Evolutionary conservation across 768 basidiomycete genomes (phyloP).

Genomic region (Calocybe cyanea): DNA sequence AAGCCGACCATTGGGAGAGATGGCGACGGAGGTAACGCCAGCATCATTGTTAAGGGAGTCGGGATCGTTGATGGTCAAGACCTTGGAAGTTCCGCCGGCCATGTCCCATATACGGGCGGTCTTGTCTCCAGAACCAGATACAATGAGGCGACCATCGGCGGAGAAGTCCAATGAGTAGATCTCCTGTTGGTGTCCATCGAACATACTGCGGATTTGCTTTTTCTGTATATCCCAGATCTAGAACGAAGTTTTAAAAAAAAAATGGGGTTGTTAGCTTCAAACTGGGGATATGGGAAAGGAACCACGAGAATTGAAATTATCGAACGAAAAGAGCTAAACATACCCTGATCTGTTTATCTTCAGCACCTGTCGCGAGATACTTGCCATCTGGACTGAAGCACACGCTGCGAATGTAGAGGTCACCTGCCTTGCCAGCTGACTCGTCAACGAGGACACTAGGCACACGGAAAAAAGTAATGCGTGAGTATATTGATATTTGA

Average conservation of each 20-base stretch:
- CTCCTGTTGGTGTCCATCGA: slow-evolving; percentile 89
- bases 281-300: slow-evolving; percentile 1
- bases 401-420: slow-evolving; percentile 91
- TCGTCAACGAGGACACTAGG: slow-evolving; percentile 76
- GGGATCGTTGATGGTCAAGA: slow-evolving; percentile 48
- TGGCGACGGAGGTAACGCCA: slow-evolving; percentile 77
- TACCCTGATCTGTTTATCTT: slow-evolving; percentile 86
- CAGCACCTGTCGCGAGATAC: slow-evolving; percentile 86
- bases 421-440: slow-evolving; percentile 64
- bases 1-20: slow-evolving; percentile 67
- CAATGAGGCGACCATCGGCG: slow-evolving; percentile 78
- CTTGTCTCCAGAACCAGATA: slow-evolving; percentile 81
- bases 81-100: slow-evolving; percentile 32
- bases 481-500: slow-evolving; percentile 4
- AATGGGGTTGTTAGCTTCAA: slow-evolving; percentile 1
- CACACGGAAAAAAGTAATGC: not conserved
- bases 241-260: slow-evolving; percentile 18
- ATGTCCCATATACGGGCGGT: slow-evolving; percentile 49
- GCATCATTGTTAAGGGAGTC: slow-evolving; percentile 45
- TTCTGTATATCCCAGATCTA: slow-evolving; percentile 92
- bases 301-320: no score
- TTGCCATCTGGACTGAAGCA: slow-evolving; percentile 88
- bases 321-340: slow-evolving; percentile 18
- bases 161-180: slow-evolving; percentile 95
- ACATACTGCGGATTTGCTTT: slow-evolving; percentile 72